A percentile compares a stretch with the other conserved stretches of the same genome.
Evolutionary conservation across 2,329 filamentous ascomycete genomes (phyloP).

Genomic region (Bisporella sp.): DNA sequence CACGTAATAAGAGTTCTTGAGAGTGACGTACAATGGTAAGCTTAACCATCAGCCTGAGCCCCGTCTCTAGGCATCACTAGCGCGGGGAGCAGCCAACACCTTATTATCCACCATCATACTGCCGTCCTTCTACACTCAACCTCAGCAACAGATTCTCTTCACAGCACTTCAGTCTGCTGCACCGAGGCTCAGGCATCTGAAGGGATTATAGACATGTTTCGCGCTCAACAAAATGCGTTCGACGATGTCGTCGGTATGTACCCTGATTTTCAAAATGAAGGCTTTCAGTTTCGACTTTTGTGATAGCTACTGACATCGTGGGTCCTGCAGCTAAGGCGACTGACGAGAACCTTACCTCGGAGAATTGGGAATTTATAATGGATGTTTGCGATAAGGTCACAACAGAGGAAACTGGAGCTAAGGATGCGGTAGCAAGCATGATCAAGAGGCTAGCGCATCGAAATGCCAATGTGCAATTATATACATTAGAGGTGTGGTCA

Average conservation of each 20-base stretch:
- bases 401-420: slow-evolving; percentile 39
- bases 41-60: too few species aligned
- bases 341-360: slow-evolving; percentile 82
- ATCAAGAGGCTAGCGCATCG: slow-evolving; percentile 68
- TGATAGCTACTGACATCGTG: slow-evolving; percentile 13
- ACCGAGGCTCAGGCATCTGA: too few species aligned
- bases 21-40: too few species aligned
- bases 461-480: slow-evolving; percentile 73
- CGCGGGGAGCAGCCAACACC: too few species aligned
- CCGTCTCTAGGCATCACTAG: too few species aligned
- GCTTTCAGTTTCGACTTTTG: not conserved
- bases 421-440: slow-evolving; percentile 64
- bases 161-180: too few species aligned
- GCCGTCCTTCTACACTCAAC: too few species aligned
- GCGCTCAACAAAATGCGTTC: slow-evolving; percentile 59
- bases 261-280: not conserved
- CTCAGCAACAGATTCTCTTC: too few species aligned
- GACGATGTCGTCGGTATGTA: slow-evolving; percentile 62
- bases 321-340: slow-evolving; percentile 65
- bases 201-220: slow-evolving; percentile 39
- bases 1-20: too few species aligned
- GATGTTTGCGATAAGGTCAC: slow-evolving; percentile 36
- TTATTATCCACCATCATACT: too few species aligned
- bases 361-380: slow-evolving; percentile 60
- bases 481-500: slow-evolving; percentile 54